Base-by-base conservation (phyloP, 345 rosid species). In the Triadica sebifera region DNA sequence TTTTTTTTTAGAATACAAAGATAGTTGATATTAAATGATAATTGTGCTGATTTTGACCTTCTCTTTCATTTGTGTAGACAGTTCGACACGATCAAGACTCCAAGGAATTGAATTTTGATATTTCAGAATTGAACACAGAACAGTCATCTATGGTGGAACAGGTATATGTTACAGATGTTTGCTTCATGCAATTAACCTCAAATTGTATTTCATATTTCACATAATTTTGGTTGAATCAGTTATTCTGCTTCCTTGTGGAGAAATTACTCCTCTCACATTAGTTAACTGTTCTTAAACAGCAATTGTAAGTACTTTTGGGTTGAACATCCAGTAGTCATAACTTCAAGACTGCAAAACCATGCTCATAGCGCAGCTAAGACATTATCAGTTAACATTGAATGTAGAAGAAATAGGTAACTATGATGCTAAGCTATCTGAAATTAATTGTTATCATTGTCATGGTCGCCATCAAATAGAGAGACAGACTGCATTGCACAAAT, bases 61-160 rank as follows among this genome's bases (percentile, higher is more conserved):
- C 29, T 56, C 61, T 75, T 63, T 7, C 29, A 67, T 45, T 65
- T 60, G 8, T 70, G n/a, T 77, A 89, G 92, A 77, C 84, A 11
- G 85, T 86, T 37, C 74, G 84, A 41, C 84, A 81, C 51, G 87
- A 88, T 16, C 80, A 74, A 56, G 82, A 84, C 64, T 70, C 77
- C 62, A 77, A 74, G 0, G 92, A 87, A 75, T 81, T 81, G 50
- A 87, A 86, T 41, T 82, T 89, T 61, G 89, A 87, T 61, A 82
- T 87, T 55, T 79, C 87, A 53, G 90, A 89, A 73, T 76, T 89
- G 50, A 74, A 8, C 60, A 63, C 82, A 1, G 67, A 73, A 41
- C 77, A 83, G 12, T 82, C 89, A 63, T 70, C 77, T 22, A 56
- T 16, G 43, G 72, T 89, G 65, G 75, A 84, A 22, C 89, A 82